These are phyloP conservation scores for Mycena kentingensis DNA, from an alignment of 768 basidiomycete species.

Conservation along the genomic window DNA sequence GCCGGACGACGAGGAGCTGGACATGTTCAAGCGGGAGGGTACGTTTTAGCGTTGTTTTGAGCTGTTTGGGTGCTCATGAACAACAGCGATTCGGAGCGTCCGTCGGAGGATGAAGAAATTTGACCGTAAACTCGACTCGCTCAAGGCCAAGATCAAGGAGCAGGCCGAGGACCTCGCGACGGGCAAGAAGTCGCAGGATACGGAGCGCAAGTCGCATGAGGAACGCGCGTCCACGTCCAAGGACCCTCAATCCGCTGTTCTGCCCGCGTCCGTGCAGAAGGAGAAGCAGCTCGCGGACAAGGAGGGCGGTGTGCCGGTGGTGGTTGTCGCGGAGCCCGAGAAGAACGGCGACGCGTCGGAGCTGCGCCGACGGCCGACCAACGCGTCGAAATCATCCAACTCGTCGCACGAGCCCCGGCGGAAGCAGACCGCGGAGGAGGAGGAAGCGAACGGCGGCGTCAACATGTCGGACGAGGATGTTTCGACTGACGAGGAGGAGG, in stretches of 20 bases:
- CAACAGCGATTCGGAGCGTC: slow-evolving; percentile 37
- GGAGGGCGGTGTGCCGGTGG: slow-evolving; percentile 10
- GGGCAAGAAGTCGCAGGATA: slow-evolving; percentile 12
- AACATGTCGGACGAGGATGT: slow-evolving; percentile 33
- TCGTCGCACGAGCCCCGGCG: slow-evolving; percentile 18
- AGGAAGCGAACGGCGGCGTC: slow-evolving; percentile 12
- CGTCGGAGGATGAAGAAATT: slow-evolving; percentile 35
- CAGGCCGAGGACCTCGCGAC: slow-evolving; percentile 21
- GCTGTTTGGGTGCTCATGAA: not conserved
- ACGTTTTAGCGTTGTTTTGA: slow-evolving; percentile 9
- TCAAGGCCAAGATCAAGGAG: slow-evolving; percentile 33
- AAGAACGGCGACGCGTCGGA: slow-evolving; percentile 20
- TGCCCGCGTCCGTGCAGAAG: not conserved
- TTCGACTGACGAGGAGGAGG: slow-evolving; percentile 28
- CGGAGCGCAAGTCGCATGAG: slow-evolving; percentile 12
- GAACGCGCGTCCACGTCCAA: slow-evolving; percentile 1
- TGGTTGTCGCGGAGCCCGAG: slow-evolving; percentile 15
- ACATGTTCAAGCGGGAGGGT: slow-evolving; percentile 41
- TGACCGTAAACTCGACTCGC: slow-evolving; percentile 32
- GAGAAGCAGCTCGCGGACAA: slow-evolving; percentile 1
- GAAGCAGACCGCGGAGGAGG: slow-evolving; percentile 12
- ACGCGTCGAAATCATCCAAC: slow-evolving; percentile 19
- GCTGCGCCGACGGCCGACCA: slow-evolving; percentile 10
- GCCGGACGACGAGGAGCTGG: slow-evolving; percentile 32
- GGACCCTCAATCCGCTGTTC: no score